A percentile compares a stretch with the other conserved stretches of the same genome.
phyloP scores from a whole-genome alignment of 495 filamentous ascomycete genomes.

The Lepidopterella palustris region DNA sequence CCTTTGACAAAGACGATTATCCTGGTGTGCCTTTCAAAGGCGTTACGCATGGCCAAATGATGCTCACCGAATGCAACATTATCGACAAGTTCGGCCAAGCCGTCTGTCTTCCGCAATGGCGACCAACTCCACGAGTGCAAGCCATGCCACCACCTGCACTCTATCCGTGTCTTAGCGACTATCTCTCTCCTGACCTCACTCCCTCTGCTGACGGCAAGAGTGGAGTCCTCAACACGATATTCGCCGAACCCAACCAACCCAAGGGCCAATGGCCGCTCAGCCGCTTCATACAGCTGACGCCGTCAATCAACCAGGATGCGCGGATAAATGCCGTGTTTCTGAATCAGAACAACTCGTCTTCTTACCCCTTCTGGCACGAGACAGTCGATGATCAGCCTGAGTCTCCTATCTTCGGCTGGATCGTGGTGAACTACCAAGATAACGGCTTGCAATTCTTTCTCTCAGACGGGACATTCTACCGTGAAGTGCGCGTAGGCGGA shows the following conservation, averaged over 20 bases:
- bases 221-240: slow-evolving; percentile 21
- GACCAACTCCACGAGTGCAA: slow-evolving; percentile 22
- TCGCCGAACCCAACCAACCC: neutral
- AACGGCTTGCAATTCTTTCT: slow-evolving; percentile 46
- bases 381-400: slow-evolving; percentile 24
- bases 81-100: slow-evolving; percentile 48
- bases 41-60: slow-evolving; percentile 15
- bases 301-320: slow-evolving; percentile 45
- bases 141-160: neutral
- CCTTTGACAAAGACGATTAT: neutral
- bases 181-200: neutral
- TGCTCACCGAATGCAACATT: slow-evolving; percentile 40
- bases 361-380: slow-evolving; percentile 20
- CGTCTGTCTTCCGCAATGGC: slow-evolving; percentile 27
- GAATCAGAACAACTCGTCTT: neutral
- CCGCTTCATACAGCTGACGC: slow-evolving; percentile 43
- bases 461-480: slow-evolving; percentile 46
- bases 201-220: neutral
- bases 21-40: slow-evolving; percentile 6
- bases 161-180: neutral
- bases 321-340: slow-evolving; percentile 43
- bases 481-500: slow-evolving; percentile 42
- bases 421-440: slow-evolving; percentile 48
- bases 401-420: slow-evolving; percentile 50
- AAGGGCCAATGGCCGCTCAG: slow-evolving; percentile 14